A percentile compares a stretch with the other conserved stretches of the same genome.
phyloP scores from a whole-genome alignment of 2,329 filamentous ascomycete species.

The Ceratocystis alfenasii region DNA sequence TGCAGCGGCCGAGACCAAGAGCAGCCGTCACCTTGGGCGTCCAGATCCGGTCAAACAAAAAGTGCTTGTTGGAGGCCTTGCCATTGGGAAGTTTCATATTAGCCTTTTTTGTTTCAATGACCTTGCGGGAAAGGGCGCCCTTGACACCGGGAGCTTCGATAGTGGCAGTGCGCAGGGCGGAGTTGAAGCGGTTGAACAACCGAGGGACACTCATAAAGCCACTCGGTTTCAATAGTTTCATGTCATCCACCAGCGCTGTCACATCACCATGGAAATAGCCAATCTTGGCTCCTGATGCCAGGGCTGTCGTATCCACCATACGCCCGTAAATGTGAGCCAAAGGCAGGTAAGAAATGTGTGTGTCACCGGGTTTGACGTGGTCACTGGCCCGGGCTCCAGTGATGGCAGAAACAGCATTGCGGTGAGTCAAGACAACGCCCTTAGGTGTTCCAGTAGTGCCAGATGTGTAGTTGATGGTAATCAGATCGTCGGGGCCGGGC shows the following conservation, averaged over 20 bases:
- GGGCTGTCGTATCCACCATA: conserved; percentile 61
- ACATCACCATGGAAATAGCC: conserved; percentile 95
- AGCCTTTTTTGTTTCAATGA: conserved; percentile 68
- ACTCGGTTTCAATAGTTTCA: conserved; percentile 76
- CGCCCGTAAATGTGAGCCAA: conserved; percentile 90
- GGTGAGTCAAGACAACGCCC: conserved; percentile 72
- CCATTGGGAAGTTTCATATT: conserved; percentile 59
- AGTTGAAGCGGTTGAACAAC: conserved; percentile 81
- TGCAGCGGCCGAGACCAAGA: conserved; percentile 63
- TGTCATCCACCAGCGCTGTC: conserved; percentile 71
- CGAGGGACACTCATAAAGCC: conserved; percentile 80
- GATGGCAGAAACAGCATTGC: conserved; percentile 64
- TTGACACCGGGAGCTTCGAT: conserved; percentile 67
- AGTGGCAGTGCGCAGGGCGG: conserved; percentile 67
- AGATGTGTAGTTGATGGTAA: conserved; percentile 87
- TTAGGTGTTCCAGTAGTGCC: conserved; percentile 76
- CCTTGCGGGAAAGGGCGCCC: conserved; percentile 67
- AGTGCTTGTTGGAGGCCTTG: conserved; percentile 66
- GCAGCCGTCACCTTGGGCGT: conserved; percentile 74
- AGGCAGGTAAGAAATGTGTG: conserved; percentile 76
- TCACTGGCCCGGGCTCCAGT: conserved; percentile 47
- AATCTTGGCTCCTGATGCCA: conserved; percentile 61
- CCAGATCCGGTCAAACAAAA: conserved; percentile 79
- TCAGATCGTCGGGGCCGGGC: conserved; percentile 60
- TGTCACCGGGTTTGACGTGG: conserved; percentile 42